Evolutionary conservation across 129 eudicot species (phyloP).

Genomic region (Flaveria linearis): DNA sequence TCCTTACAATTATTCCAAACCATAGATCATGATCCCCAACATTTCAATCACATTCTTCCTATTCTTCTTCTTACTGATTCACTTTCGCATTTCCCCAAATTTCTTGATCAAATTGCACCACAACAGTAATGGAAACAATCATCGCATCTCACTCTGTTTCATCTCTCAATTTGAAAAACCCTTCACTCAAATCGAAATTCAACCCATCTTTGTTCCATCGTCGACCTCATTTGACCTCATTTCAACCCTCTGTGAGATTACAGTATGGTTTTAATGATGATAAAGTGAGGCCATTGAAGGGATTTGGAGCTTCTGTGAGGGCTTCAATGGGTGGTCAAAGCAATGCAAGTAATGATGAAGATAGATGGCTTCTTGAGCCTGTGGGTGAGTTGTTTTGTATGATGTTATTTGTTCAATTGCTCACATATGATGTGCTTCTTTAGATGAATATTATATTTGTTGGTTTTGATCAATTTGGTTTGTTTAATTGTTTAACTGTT

Average conservation of each 20-base stretch:
- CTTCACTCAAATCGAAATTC: constrained; percentile 10
- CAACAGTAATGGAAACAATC: constrained; percentile 29
- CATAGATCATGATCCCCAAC: constrained; percentile 4
- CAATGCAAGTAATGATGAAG: constrained; percentile 32
- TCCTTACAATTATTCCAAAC: background rate
- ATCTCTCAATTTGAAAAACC: constrained; percentile 29
- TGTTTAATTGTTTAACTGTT: background rate
- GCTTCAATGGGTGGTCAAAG: constrained; percentile 49
- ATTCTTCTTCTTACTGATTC: background rate
- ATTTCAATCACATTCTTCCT: constrained; percentile 13
- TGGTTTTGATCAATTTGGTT: background rate
- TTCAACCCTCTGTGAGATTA: background rate
- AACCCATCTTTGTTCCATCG: constrained; percentile 25
- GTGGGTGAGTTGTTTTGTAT: constrained; percentile 50
- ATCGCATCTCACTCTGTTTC: constrained; percentile 40
- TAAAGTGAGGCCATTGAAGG: background rate
- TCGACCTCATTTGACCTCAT: background rate
- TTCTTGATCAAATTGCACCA: constrained; percentile 13
- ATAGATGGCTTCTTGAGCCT: constrained; percentile 81
- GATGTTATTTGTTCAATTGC: background rate
- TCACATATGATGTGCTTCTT: background rate
- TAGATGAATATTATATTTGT: background rate
- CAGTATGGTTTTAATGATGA: constrained; percentile 2
- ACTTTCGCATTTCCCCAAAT: background rate
- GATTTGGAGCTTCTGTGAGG: constrained; percentile 28